Conservation (phyloP, 176 grass and related monocot genomes). For the Oryza nivara region DNA sequence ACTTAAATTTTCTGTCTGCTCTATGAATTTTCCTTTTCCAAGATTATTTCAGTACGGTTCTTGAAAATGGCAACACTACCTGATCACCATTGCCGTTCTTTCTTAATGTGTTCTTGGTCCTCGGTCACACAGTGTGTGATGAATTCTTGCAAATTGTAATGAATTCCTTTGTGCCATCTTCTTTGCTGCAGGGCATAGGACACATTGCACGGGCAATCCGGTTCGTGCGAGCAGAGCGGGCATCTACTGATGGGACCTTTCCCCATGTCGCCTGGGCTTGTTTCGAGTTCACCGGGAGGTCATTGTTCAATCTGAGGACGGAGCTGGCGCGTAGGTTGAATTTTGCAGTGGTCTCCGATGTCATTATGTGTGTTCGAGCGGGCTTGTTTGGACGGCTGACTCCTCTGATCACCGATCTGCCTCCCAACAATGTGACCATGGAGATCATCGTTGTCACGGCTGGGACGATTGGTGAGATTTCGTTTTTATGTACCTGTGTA, state of each 20-base stretch:
- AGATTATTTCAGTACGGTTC: too few species aligned
- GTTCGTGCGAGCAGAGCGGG: background rate
- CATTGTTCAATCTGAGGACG: background rate
- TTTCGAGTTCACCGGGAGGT: background rate
- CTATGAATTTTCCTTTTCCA: too few species aligned
- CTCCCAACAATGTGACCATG: background rate
- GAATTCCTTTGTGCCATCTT: background rate
- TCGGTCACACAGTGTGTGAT: background rate
- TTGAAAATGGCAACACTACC: background rate
- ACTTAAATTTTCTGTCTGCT: too few species aligned
- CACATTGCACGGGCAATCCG: background rate
- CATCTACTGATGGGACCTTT: background rate
- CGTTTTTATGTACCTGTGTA: background rate
- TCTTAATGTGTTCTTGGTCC: background rate
- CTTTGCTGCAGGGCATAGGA: background rate
- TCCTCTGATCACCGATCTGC: constrained; percentile 42
- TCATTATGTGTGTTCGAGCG: constrained; percentile 22
- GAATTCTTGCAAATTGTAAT: background rate
- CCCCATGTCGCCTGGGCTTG: background rate
- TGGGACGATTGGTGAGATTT: background rate
- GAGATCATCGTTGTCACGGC: background rate
- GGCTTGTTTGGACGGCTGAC: constrained; percentile 32
- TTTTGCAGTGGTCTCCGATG: background rate
- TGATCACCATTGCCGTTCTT: background rate
- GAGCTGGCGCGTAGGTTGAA: background rate